A percentile compares a stretch with the other conserved stretches of the same genome.
These are phyloP conservation scores for Euryodendron excelsum DNA, from an alignment of 148 eudicot species.

Conservation along the genomic window DNA sequence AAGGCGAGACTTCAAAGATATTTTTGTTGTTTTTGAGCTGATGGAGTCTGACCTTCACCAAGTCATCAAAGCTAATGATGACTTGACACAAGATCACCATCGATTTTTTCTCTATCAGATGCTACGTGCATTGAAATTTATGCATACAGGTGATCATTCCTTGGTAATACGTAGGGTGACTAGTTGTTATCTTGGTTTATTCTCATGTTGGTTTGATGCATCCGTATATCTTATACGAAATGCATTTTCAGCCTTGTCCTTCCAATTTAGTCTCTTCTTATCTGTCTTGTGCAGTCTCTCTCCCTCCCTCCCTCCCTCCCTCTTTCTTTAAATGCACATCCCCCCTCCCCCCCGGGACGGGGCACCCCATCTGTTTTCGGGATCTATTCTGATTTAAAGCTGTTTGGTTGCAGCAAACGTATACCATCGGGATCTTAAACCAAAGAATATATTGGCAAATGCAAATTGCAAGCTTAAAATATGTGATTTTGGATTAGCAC, in stretches of 20 bases:
- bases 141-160: conserved; percentile 69
- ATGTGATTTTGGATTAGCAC: conserved; percentile 90
- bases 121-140: conserved; percentile 83
- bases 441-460: conserved; percentile 89
- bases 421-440: conserved; percentile 92
- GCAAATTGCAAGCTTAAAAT: conserved; percentile 93
- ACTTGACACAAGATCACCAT: conserved; percentile 82
- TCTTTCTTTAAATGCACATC: background rate
- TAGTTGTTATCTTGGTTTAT: background rate
- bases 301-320: background rate
- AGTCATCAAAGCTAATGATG: conserved; percentile 90
- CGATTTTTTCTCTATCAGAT: conserved; percentile 89
- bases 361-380: background rate
- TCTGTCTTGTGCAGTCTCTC: too few species aligned
- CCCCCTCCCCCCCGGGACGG: background rate
- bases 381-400: conserved; percentile 2
- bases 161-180: background rate
- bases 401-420: conserved; percentile 73
- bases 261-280: background rate
- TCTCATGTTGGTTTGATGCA: background rate
- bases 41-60: conserved; percentile 94
- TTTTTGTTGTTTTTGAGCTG: conserved; percentile 89
- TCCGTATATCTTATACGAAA: background rate
- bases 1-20: conserved; percentile 71
- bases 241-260: background rate